Percentiles rank a stretch among this genome's conserved stretches.
Conservation (phyloP, 495 filamentous ascomycete genomes). For the Aspergillus incahuasiensis region DNA sequence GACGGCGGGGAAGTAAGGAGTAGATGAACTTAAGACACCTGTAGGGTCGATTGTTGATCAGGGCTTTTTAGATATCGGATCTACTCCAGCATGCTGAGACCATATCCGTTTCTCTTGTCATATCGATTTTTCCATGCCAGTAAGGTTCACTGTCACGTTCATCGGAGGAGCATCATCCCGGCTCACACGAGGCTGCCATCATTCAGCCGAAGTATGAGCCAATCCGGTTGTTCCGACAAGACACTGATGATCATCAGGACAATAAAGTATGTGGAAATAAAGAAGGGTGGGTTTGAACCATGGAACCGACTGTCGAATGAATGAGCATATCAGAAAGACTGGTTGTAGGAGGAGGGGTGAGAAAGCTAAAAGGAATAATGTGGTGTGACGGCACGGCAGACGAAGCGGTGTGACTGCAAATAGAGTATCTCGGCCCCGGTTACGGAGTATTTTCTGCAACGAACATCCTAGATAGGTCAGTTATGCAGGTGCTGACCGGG, state of each 20-base stretch:
- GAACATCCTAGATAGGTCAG: neutral
- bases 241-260: conserved; percentile 19
- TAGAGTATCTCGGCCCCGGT: neutral
- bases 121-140: neutral
- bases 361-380: conserved; percentile 13
- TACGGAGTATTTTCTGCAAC: neutral
- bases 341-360: conserved; percentile 15
- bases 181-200: conserved; percentile 13
- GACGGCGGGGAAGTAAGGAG: conserved; percentile 6
- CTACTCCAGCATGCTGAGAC: neutral
- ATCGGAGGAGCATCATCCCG: neutral
- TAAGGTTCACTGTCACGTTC: conserved; percentile 4
- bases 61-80: neutral
- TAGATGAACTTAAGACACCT: conserved; percentile 5
- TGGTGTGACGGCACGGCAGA: conserved; percentile 17
- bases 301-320: conserved; percentile 20
- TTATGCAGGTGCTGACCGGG: conserved; percentile 1
- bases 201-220: conserved; percentile 9
- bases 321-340: conserved; percentile 7
- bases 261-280: conserved; percentile 8
- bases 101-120: neutral
- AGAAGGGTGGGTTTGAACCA: conserved; percentile 14
- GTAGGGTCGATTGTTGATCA: neutral
- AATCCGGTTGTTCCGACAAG: conserved; percentile 10
- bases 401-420: conserved; percentile 23